Evolutionary conservation across 163 green algal genomes (phyloP).

Genomic region (Scenedesmus sp.): DNA sequence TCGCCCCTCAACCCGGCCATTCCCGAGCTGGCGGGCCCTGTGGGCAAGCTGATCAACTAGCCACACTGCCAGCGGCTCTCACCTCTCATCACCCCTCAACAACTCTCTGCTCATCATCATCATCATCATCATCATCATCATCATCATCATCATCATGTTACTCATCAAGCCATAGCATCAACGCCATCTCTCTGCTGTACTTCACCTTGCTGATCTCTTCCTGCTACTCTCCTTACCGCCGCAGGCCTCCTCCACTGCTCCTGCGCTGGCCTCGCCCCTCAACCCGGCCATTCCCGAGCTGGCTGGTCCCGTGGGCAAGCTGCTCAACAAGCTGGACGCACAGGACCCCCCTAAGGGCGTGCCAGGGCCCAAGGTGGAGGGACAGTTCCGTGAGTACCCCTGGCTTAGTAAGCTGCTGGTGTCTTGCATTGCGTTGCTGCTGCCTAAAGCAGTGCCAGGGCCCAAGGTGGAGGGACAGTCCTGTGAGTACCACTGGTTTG

Average conservation of each 20-base stretch:
- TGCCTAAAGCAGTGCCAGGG: not conserved
- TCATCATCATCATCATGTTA: too few species aligned
- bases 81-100: too few species aligned
- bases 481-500: too few species aligned
- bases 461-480: too few species aligned
- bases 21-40: not conserved
- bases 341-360: slow-evolving; percentile 22
- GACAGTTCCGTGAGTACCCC: slow-evolving; percentile 18
- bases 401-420: too few species aligned
- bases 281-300: not conserved
- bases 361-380: slow-evolving; percentile 12
- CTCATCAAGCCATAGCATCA: too few species aligned
- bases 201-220: not conserved
- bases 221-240: too few species aligned
- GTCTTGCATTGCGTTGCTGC: not conserved
- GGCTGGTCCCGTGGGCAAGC: slow-evolving; percentile 24
- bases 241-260: too few species aligned
- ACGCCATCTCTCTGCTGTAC: not conserved
- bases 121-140: too few species aligned
- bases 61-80: too few species aligned
- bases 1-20: not conserved
- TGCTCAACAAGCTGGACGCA: slow-evolving; percentile 30
- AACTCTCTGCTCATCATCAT: not conserved
- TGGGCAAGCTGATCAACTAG: too few species aligned
- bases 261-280: too few species aligned